Evolutionary conservation across 208 protist species (phyloP).

Genomic region (Porcisia deanei): DNA sequence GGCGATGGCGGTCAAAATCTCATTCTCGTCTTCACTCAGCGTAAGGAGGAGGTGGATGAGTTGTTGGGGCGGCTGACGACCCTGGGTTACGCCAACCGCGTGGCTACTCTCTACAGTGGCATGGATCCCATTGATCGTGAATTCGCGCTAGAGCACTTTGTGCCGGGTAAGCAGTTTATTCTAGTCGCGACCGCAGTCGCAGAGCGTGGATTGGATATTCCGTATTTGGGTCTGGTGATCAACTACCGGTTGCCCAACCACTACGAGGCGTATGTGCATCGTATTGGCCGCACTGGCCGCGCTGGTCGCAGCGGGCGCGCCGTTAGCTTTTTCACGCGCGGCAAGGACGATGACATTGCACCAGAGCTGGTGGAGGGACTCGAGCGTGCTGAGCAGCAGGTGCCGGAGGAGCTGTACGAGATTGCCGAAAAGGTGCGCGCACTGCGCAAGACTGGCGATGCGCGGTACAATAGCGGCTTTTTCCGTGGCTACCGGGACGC

Average conservation of each 20-base stretch:
- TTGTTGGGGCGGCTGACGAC: constrained; percentile 76
- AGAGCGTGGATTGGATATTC: constrained; percentile 97
- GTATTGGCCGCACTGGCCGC: constrained; percentile 94
- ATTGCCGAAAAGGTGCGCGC: constrained; percentile 62
- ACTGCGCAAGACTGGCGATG: constrained; percentile 70
- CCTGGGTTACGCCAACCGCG: constrained; percentile 77
- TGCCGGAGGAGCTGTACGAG: constrained; percentile 86
- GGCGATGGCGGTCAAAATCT: constrained; percentile 62
- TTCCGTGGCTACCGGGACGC: constrained; percentile 77
- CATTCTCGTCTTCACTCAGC: constrained; percentile 93
- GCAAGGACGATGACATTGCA: constrained; percentile 80
- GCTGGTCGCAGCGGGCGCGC: constrained; percentile 80
- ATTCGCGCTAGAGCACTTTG: constrained; percentile 89
- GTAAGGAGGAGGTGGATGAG: constrained; percentile 89
- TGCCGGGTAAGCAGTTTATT: constrained; percentile 83
- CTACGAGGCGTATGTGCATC: constrained; percentile 98
- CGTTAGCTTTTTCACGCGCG: constrained; percentile 86
- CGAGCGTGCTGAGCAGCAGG: constrained; percentile 67
- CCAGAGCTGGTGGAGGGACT: constrained; percentile 81
- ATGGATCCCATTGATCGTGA: constrained; percentile 93
- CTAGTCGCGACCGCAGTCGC: constrained; percentile 90
- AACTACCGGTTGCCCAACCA: constrained; percentile 99
- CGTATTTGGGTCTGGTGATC: constrained; percentile 98
- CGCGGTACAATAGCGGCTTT: constrained; percentile 63
- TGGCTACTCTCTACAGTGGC: constrained; percentile 86